These are phyloP conservation scores for Incumbomyces delicatus DNA, from an alignment of 2,329 filamentous ascomycete species.

Conservation along the genomic window DNA sequence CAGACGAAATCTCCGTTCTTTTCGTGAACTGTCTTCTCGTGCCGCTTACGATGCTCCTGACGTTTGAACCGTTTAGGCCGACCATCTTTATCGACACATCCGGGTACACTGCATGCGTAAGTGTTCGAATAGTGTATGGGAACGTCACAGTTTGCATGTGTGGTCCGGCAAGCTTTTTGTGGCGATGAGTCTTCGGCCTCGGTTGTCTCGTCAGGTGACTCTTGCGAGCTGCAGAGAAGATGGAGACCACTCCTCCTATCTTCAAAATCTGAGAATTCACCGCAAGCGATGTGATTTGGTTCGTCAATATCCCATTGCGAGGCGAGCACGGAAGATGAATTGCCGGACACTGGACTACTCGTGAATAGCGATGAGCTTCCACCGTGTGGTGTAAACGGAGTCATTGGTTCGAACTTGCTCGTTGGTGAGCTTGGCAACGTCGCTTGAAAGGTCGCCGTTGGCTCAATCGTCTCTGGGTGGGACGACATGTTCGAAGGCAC, in stretches of 20 bases:
- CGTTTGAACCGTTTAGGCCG: constrained; percentile 39
- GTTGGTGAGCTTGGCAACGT: constrained; percentile 13
- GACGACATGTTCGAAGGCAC: constrained; percentile 5
- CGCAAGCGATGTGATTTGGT: constrained; percentile 8
- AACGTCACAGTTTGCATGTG: constrained; percentile 15
- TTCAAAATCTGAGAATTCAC: constrained; percentile 6
- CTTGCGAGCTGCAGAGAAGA: background rate
- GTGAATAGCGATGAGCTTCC: constrained; percentile 11
- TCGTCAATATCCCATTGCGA: constrained; percentile 18
- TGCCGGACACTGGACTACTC: constrained; percentile 16
- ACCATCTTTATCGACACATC: constrained; percentile 26
- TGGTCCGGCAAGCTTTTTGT: constrained; percentile 6
- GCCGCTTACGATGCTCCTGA: constrained; percentile 41
- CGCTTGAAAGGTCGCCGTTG: constrained; percentile 18
- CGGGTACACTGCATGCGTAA: constrained; percentile 33
- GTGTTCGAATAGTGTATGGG: constrained; percentile 17
- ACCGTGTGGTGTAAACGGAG: constrained; percentile 10
- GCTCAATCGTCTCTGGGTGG: constrained; percentile 18
- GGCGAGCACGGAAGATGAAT: constrained; percentile 13
- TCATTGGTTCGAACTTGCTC: constrained; percentile 18
- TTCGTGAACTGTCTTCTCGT: constrained; percentile 39
- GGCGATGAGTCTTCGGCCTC: constrained; percentile 6
- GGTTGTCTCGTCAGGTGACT: background rate
- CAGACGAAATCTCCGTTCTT: constrained; percentile 33
- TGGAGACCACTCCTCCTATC: background rate